These are phyloP conservation scores for Hypoxylon fragiforme DNA, from an alignment of 495 filamentous ascomycete species.

Conservation along the genomic window DNA sequence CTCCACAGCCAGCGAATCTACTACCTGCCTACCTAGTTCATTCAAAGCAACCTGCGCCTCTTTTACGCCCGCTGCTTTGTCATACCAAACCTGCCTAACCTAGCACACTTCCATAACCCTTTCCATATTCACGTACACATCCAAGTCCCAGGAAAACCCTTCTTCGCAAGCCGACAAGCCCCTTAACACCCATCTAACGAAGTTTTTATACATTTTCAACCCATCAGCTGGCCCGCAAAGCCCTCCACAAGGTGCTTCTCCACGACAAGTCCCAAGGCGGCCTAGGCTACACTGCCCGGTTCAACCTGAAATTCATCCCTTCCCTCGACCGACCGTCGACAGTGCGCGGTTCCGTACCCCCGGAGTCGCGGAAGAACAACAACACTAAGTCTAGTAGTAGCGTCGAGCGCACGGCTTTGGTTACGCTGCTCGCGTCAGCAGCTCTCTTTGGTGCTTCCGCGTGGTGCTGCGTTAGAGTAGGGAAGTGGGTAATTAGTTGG, in stretches of 20 bases:
- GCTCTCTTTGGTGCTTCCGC: slow-evolving; percentile 6
- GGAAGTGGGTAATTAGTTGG: not conserved
- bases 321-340: slow-evolving; percentile 32
- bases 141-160: no score
- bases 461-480: slow-evolving; percentile 22
- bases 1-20: no score
- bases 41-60: slow-evolving; percentile 14
- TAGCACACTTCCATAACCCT: no score
- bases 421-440: slow-evolving; percentile 18
- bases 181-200: no score
- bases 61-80: no score
- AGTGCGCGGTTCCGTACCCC: slow-evolving; percentile 9
- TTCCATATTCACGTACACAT: no score
- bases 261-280: slow-evolving; percentile 57
- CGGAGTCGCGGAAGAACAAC: no score
- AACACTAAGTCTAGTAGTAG: no score
- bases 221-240: slow-evolving; percentile 49
- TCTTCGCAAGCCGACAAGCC: no score
- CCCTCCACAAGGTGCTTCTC: slow-evolving; percentile 56
- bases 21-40: no score
- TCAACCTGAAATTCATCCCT: slow-evolving; percentile 70
- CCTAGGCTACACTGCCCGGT: slow-evolving; percentile 58
- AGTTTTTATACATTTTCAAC: no score
- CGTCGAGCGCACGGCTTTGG: slow-evolving; percentile 25
- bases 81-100: no score